A percentile compares a stretch with the other conserved stretches of the same genome.
Conservation (phyloP, 2,329 filamentous ascomycete genomes). For the Colletotrichum spaethianum region DNA sequence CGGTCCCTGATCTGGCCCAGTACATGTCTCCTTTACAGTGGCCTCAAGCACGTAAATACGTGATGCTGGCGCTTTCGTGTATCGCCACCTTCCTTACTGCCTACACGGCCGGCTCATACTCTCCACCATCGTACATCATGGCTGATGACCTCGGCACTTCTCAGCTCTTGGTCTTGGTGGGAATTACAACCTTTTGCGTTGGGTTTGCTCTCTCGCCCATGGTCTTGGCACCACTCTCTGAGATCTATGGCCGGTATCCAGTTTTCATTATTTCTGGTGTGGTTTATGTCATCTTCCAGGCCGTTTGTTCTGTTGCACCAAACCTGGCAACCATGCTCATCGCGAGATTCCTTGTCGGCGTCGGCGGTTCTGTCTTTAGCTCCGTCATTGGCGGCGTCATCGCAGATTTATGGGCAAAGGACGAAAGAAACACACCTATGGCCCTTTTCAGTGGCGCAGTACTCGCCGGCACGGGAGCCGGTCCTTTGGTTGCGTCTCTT, state of each 20-base stretch:
- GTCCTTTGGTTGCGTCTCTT: constrained; percentile 79
- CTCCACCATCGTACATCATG: constrained; percentile 77
- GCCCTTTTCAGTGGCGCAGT: constrained; percentile 86
- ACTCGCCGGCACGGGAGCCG: constrained; percentile 83
- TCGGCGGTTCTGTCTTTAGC: constrained; percentile 84
- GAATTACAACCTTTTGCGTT: constrained; percentile 85
- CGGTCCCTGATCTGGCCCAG: constrained; percentile 74
- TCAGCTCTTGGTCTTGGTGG: constrained; percentile 75
- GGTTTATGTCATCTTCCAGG: constrained; percentile 79
- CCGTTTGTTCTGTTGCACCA: constrained; percentile 80
- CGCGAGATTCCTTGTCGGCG: constrained; percentile 81
- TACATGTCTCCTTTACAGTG: constrained; percentile 82
- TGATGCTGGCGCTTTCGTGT: constrained; percentile 82
- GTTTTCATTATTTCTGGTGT: constrained; percentile 83
- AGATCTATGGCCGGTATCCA: constrained; percentile 88
- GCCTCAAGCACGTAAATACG: constrained; percentile 77
- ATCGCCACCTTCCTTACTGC: constrained; percentile 83
- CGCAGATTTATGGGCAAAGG: constrained; percentile 84
- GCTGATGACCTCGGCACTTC: constrained; percentile 75
- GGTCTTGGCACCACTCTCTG: constrained; percentile 88
- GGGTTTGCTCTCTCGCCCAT: constrained; percentile 90
- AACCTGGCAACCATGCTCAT: constrained; percentile 82
- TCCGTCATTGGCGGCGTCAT: constrained; percentile 96
- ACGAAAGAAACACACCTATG: constrained; percentile 91
- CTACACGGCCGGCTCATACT: constrained; percentile 86